Base-by-base conservation (phyloP, 2,329 filamentous ascomycete genomes). In the Diaporthe capsici region DNA sequence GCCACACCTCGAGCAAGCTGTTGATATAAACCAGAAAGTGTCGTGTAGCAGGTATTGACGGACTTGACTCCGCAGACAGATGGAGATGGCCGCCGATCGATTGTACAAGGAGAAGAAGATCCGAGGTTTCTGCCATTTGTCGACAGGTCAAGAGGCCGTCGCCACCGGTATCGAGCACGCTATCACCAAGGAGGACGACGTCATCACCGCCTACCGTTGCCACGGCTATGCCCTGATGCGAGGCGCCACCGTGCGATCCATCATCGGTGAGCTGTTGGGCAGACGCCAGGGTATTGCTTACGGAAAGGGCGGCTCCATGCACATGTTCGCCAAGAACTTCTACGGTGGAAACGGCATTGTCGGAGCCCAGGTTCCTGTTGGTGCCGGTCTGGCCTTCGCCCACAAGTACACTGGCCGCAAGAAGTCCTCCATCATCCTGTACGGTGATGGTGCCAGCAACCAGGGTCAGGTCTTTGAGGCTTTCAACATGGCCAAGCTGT, bases 21-120 rank as follows among this genome's bases (percentile, higher is more conserved):
- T 55, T 57, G 13, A 39, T 79, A 75, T 15, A 22, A 22, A 37
- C 49, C 28, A 10, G 12, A 34, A 39, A 39, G 22, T 39, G 31
- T n/a, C 15, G 31, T n/a, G 8, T 22, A 37, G n/a, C 28, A 44
- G 58, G 71, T 25, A 55, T 61, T 81, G 68, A 79, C 75, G 37
- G n/a, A 58, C 28, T 49, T 47, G 37, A 53, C 42, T 15, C 51
- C 57, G 57, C 81, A 98, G 96, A 88, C 97, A 98, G 86, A 98
- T 99, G 97, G 97, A 99, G 88, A 98, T 99, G 96, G 96, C 96
- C 80, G 95, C 97, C 88, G 97, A 99, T 85, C 92, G 96, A 85
- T 90, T 99, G 83, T 99, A 99, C 94, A 99, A 99, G 91, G 97
- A 98, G 90, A 99, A 99, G 94, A 98, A 99, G 92, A 98, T 99